Percentiles rank a stretch among this genome's conserved stretches.
Evolutionary conservation across 2,329 filamentous ascomycete species (phyloP).

Genomic region (Talaromyces sp.): DNA sequence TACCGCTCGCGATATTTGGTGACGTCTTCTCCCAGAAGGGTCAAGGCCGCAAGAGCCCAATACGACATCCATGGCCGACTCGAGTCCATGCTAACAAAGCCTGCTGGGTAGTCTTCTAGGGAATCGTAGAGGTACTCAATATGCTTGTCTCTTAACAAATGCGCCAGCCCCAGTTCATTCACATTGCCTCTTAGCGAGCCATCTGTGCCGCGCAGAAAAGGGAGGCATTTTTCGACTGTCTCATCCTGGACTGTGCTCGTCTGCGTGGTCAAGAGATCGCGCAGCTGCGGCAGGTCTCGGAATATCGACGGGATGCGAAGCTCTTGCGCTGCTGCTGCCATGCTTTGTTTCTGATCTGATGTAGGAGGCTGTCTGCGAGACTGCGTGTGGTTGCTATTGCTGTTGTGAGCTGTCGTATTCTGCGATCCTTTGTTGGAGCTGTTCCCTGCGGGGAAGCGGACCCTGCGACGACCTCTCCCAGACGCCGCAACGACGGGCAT

Average conservation of each 20-base stretch:
- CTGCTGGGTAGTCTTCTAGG: conserved; percentile 58
- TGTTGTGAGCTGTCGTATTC: conserved; percentile 5
- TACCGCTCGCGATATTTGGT: conserved; percentile 59
- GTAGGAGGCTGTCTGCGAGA: conserved; percentile 14
- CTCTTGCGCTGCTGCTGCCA: not conserved
- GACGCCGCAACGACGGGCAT: conserved; percentile 30
- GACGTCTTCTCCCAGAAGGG: conserved; percentile 70
- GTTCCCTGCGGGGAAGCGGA: conserved; percentile 31
- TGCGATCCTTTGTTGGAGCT: conserved; percentile 15
- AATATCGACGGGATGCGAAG: conserved; percentile 30
- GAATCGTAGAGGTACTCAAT: conserved; percentile 44
- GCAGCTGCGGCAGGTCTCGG: conserved; percentile 53
- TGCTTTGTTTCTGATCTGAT: not conserved
- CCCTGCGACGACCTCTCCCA: conserved; percentile 32
- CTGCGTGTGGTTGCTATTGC: conserved; percentile 5
- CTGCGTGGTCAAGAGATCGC: conserved; percentile 61
- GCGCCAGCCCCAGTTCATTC: conserved; percentile 70
- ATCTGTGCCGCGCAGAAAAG: conserved; percentile 54
- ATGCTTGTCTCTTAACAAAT: conserved; percentile 61
- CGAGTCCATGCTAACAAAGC: conserved; percentile 73
- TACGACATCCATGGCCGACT: conserved; percentile 92
- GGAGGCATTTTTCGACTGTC: conserved; percentile 64
- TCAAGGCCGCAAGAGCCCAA: conserved; percentile 76
- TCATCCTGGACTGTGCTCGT: conserved; percentile 65
- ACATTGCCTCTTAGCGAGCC: conserved; percentile 47